phyloP scores from a whole-genome alignment of 176 grass and related monocot genomes.

The Musa schizocarpa region DNA sequence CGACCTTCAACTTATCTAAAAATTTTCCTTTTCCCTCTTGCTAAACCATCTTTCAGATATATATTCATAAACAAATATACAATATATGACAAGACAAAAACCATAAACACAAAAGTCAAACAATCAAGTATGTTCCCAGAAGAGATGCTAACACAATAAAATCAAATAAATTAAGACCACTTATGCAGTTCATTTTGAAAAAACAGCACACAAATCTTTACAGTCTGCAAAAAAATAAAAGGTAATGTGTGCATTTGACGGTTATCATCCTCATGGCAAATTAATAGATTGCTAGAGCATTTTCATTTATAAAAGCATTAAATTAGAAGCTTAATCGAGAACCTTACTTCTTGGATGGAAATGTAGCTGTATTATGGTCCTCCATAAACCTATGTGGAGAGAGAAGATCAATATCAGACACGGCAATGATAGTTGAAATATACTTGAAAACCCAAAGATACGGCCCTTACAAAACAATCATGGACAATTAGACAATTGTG shows the following conservation, averaged over 20 bases:
- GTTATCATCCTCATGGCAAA: not conserved
- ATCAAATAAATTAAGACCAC: not conserved
- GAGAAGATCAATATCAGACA: slow-evolving; percentile 24
- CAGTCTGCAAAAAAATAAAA: not conserved
- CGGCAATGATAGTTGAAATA: slow-evolving; percentile 2
- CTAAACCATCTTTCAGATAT: no score
- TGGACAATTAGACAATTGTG: slow-evolving; percentile 1
- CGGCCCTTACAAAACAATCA: slow-evolving; percentile 1
- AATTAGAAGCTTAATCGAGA: not conserved
- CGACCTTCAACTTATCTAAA: no score
- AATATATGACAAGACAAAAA: no score
- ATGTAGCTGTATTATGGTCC: slow-evolving; percentile 93
- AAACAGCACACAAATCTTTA: not conserved
- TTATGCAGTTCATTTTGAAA: not conserved
- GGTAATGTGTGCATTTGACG: not conserved
- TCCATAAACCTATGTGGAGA: slow-evolving; percentile 77
- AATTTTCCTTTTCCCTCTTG: no score
- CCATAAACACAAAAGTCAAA: no score
- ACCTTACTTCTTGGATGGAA: slow-evolving; percentile 88
- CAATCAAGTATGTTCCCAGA: no score
- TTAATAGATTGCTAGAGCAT: no score
- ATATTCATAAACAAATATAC: no score
- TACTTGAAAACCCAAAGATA: not conserved
- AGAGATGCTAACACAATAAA: no score
- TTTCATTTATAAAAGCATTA: no score